Evolutionary conservation across 1,284 basidiomycete genomes (phyloP), one percentile per base, ranked within the genome.

Genomic region (Pseudozyma sp.): DNA sequence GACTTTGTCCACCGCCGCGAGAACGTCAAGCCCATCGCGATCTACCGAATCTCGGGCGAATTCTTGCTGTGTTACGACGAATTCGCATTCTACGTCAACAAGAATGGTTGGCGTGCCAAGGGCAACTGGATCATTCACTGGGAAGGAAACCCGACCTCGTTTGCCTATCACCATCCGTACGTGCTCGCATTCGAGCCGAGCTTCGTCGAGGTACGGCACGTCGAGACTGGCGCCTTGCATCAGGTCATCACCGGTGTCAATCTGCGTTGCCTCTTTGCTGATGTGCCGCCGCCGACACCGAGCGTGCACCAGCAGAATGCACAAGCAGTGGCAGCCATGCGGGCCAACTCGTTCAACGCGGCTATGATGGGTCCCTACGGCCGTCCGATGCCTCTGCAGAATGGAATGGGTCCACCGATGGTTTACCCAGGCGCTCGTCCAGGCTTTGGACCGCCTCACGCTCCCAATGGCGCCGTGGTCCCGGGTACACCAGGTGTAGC

Each of bases 31-130:
- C 97, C 97, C 9, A 93, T 99, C 88, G 94, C 95, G 8, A 97
- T 99, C 71, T 99, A 96, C 86, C 90, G 96, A 54, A 93, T 99
- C 74, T 94, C 95, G 77, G 94, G 95, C 81, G 96, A 98, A 83
- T 99, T 99, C 86, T 86, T 99, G 67, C 87, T 99, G 47, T 99
- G 97, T 86, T 99, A 99, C 87, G 96, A 98, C 86, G 96, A 98
- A 86, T 98, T 97, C 85, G 96, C 97, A 0, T 98, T 99, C 85
- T 99, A 97, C 86, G 94, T 99, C 80, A 97, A 98, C 86, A 95
- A 94, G 88, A 96, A 92, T 77, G 97, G 97, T 12, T 93, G 94
- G 89, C 89, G 95, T 61, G 93, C 95, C 50, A 89, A 94, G 59
- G 91, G 90, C 76, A 91, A 93, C 68, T 98, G 97, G 89, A 93